Base-by-base conservation (phyloP, 441 rosid genomes). In the Oxalis stricta region DNA sequence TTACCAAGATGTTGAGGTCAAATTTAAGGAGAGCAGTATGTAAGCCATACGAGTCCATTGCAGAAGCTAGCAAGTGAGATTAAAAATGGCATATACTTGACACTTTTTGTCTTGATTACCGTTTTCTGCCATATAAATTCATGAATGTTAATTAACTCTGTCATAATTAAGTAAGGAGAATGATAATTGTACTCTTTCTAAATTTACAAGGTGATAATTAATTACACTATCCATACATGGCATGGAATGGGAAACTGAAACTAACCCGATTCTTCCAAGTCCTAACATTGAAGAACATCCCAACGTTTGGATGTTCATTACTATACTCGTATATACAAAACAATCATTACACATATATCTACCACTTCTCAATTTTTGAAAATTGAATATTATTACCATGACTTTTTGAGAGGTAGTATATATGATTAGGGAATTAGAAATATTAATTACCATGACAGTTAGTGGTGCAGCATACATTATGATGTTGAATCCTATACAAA, bases 381-480 rank as follows among this genome's bases (percentile, higher is more conserved):
- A 37, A 37, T 15, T 15, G 10, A 11, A 36, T 16, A n/a, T 16
- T 36, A 5, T 16, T 36, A 37, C 50, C 56, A 5, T 48, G 41
- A 5, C 12, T 13, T 13, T 30, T 32, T 7, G 3, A 33, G 30
- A 5, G 18, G 19, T 0, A n/a, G 2, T n/a, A 51, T 13, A 26
- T 39, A 22, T 38, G 20, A 14, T 3, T 24, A 29, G 0, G 1
- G 1, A 18, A 21, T 7, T 12, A 6, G 7, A 24, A 44, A 8
- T 23, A 24, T 5, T 3, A 47, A 64, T 1, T 73, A 77, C 85
- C 91, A 82, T 70, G 58, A 82, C 66, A 7, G 77, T 70, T 32
- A 80, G 53, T 33, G 94, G 96, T 6, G 91, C 47, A 48, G 58
- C 28, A 21, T 86, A 82, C 94, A 86, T 86, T 36, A 64, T 36